phyloP scores from a whole-genome alignment of 2,329 filamentous ascomycete species.

The Helotiales sp. region DNA sequence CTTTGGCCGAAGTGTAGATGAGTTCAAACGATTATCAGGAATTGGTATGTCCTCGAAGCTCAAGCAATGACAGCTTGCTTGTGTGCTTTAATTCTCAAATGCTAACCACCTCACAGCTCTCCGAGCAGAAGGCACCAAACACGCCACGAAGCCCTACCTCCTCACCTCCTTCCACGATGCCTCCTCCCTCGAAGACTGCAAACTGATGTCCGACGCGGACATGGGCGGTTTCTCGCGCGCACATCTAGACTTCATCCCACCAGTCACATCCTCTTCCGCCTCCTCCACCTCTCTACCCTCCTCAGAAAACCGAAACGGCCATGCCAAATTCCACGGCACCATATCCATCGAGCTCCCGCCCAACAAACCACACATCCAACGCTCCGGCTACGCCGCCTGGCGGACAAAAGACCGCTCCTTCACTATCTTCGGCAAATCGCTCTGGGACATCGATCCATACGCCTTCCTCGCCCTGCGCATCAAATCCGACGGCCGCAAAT shows the following conservation, averaged over 20 bases:
- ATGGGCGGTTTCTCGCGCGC: conserved; percentile 85
- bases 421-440: conserved; percentile 82
- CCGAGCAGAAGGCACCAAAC: conserved; percentile 71
- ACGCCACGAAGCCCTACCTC: conserved; percentile 64
- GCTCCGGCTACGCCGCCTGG: conserved; percentile 89
- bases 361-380: conserved; percentile 73
- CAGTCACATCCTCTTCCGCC: conserved; percentile 30
- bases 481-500: conserved; percentile 88
- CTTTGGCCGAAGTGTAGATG: conserved; percentile 61
- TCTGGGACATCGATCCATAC: conserved; percentile 92
- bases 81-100: conserved; percentile 20
- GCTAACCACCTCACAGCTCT: conserved; percentile 55
- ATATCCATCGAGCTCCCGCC: conserved; percentile 86
- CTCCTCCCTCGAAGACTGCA: conserved; percentile 58
- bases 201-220: conserved; percentile 84
- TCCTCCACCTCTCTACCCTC: conserved; percentile 9
- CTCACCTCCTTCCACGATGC: conserved; percentile 66
- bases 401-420: conserved; percentile 76
- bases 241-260: conserved; percentile 60
- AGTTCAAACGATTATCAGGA: conserved; percentile 60
- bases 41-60: conserved; percentile 52
- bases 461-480: conserved; percentile 84
- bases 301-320: conserved; percentile 51
- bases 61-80: conserved; percentile 9
- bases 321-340: conserved; percentile 82